Percentiles rank a stretch among this genome's conserved stretches.
These are phyloP conservation scores for Acrasis kona DNA, from an alignment of 78 protist genomes.

Conservation along the genomic window DNA sequence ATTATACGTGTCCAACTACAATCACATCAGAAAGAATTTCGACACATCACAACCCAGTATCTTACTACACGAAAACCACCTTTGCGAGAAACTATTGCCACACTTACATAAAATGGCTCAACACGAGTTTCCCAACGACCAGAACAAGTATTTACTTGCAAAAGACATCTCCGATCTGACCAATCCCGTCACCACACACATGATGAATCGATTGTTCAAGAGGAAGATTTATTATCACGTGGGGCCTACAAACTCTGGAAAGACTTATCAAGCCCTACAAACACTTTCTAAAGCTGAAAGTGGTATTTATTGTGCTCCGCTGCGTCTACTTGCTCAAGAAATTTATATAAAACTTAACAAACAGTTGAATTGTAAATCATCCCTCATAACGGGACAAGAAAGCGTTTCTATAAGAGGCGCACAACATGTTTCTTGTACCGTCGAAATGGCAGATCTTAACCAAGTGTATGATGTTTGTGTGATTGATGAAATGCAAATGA, in stretches of 20 bases:
- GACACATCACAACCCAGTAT: no score
- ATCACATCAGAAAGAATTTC: no score
- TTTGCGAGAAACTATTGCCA: no score
- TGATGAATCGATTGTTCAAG: neutral
- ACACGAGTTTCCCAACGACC: no score
- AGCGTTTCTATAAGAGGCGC: neutral
- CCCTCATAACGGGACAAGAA: conserved; percentile 59
- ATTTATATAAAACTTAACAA: conserved; percentile 13
- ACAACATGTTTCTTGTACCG: conserved; percentile 45
- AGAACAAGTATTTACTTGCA: no score
- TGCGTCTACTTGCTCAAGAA: conserved; percentile 44
- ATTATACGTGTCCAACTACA: no score
- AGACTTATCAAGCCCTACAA: conserved; percentile 43
- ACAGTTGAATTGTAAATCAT: conserved; percentile 11
- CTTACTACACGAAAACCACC: no score
- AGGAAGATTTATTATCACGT: conserved; percentile 24
- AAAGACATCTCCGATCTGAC: no score
- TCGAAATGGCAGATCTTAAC: conserved; percentile 48
- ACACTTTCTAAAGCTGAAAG: neutral
- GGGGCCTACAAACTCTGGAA: conserved; percentile 74
- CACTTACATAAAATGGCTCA: no score
- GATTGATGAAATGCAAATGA: conserved; percentile 72
- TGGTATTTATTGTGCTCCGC: conserved; percentile 55
- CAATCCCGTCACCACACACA: no score
- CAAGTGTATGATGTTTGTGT: conserved; percentile 48